Percentiles rank a stretch among this genome's conserved stretches.
phyloP scores from a whole-genome alignment of 2,329 filamentous ascomycete species.

The Epichloe aotearoae region DNA sequence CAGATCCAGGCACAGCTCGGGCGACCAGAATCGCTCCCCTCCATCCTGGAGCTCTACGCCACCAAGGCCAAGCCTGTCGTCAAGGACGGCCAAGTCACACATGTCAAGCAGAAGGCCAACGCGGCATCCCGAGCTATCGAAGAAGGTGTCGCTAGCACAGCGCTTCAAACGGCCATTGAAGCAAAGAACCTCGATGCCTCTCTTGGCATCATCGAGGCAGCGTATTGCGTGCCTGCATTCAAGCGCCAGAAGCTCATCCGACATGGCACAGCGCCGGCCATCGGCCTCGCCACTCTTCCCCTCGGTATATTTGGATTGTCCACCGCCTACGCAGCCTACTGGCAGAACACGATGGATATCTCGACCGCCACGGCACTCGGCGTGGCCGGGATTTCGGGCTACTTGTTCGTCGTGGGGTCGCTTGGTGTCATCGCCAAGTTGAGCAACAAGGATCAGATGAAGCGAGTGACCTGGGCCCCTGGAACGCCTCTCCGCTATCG shows the following conservation, averaged over 20 bases:
- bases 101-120: constrained; percentile 52
- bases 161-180: constrained; percentile 67
- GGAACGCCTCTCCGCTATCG: constrained; percentile 69
- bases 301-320: constrained; percentile 59
- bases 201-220: constrained; percentile 59
- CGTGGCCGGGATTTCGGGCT: constrained; percentile 70
- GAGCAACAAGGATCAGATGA: constrained; percentile 90
- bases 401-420: constrained; percentile 66
- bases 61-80: constrained; percentile 62
- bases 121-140: constrained; percentile 60
- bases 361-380: constrained; percentile 62
- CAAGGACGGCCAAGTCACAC: constrained; percentile 44
- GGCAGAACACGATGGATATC: constrained; percentile 60
- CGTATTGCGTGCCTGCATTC: constrained; percentile 55
- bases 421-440: constrained; percentile 75
- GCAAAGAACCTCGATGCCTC: constrained; percentile 66
- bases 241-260: constrained; percentile 53
- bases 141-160: constrained; percentile 53
- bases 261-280: constrained; percentile 45
- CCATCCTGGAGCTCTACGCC: constrained; percentile 70
- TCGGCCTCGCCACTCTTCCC: constrained; percentile 46
- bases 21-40: constrained; percentile 59
- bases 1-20: constrained; percentile 60
- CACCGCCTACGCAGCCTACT: constrained; percentile 29
- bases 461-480: constrained; percentile 76